Percentiles rank a stretch among this genome's conserved stretches.
Evolutionary conservation across 2,329 filamentous ascomycete species (phyloP).

Genomic region (Madurella fahalii): DNA sequence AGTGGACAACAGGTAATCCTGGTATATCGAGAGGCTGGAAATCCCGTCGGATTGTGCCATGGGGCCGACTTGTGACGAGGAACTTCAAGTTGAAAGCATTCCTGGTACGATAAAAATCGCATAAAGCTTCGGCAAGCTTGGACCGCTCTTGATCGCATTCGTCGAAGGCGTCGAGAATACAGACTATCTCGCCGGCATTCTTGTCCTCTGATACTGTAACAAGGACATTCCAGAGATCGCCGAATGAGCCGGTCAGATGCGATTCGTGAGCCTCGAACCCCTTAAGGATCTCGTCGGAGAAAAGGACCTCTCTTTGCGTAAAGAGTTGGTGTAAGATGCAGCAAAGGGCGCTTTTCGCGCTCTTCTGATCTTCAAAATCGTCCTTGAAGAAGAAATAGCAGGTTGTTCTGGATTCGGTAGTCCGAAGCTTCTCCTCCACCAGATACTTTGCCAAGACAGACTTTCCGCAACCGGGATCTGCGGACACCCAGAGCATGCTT

Average conservation of each 20-base stretch:
- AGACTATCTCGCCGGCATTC: conserved; percentile 12
- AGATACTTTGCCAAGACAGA: conserved; percentile 31
- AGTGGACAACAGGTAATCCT: not conserved
- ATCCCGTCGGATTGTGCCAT: conserved; percentile 21
- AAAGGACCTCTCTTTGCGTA: not conserved
- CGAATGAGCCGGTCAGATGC: conserved; percentile 13
- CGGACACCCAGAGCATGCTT: conserved; percentile 3
- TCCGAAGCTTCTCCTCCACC: conserved; percentile 29
- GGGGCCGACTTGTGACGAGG: conserved; percentile 33
- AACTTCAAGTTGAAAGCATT: conserved; percentile 24
- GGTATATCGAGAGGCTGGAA: conserved; percentile 16
- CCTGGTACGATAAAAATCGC: too few relatives aligned
- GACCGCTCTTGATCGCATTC: too few relatives aligned
- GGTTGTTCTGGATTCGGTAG: conserved; percentile 23
- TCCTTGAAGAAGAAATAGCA: conserved; percentile 37
- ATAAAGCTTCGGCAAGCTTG: too few relatives aligned
- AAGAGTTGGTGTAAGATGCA: conserved; percentile 31
- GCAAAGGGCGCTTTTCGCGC: conserved; percentile 21
- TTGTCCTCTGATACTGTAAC: conserved; percentile 4
- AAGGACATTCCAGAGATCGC: conserved; percentile 22
- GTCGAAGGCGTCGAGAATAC: too few relatives aligned
- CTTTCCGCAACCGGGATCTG: conserved; percentile 34
- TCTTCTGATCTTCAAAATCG: conserved; percentile 23
- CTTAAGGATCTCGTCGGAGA: conserved; percentile 2
- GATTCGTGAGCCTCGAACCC: conserved; percentile 8